Evolutionary conservation across 108 stramenopile genomes (phyloP), one percentile per base, ranked within the genome.

Genomic region (Tribonema minus): DNA sequence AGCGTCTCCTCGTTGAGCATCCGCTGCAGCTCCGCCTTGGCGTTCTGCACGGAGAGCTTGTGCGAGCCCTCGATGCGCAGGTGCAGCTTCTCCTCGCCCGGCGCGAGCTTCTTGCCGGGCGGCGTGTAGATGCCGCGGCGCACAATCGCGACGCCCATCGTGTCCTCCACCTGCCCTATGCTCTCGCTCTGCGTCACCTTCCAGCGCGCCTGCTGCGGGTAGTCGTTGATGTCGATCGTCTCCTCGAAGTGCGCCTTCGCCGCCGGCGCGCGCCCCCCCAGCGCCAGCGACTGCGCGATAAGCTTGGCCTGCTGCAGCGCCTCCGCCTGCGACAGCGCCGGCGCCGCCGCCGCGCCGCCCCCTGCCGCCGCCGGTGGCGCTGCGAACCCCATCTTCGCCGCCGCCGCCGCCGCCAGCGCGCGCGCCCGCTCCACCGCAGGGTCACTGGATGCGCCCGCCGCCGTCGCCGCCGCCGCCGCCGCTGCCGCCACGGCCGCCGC

Each of bases 201-300:
- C 80, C 80, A 81, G 29, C 80, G 70, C 2, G 80, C 80, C 61
- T 60, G 71, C 37, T 81, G 80, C 7, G 80, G 80, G 80, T 65
- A 86, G 76, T 86, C 85, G 68, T 86, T 86, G 64, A 86, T 85
- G 40, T 82, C 85, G 39, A 86, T 33, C 59, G 84, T 82, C 37
- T 85, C 84, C 25, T 37, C 35, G 68, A 83, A 85, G 81, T 86
- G 83, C 73, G 68, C 69, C 9, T 25, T 39, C 30, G 61, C 78
- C 12, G 26, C 33, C 15, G 58, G 9, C 26, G 20, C n/a, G 31
- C 9, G 58, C 9, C 62, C 62, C 62, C 26, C 15, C n/a, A 68
- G 38, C 59, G 7, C 61, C 58, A 59, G 61, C 64, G 66, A 67
- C 7, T 65, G 34, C 0, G 82, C 82, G 36, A 82, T 81, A 23